Conservation (phyloP, 148 eudicot genomes). For the Heliamphora exappendiculata region DNA sequence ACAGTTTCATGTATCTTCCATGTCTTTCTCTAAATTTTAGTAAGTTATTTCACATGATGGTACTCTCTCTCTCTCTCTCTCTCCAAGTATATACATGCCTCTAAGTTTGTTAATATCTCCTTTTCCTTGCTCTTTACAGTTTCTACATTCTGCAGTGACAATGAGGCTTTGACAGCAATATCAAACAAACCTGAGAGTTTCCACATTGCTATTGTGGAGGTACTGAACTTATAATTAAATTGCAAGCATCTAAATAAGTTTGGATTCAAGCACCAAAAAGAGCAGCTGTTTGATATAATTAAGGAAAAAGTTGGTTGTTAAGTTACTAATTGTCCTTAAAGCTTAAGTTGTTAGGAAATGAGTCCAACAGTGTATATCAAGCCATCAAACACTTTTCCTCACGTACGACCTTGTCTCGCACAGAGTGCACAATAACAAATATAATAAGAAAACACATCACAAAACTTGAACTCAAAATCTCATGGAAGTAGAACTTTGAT, state of each 20-base stretch:
- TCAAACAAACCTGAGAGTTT: constrained; percentile 38
- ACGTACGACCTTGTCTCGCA: too few relatives aligned
- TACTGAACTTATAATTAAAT: constrained; percentile 15
- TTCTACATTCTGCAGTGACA: constrained; percentile 43
- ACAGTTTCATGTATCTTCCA: not conserved
- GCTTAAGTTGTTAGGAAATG: too few relatives aligned
- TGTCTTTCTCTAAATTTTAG: not conserved
- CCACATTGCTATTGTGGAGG: constrained; percentile 83
- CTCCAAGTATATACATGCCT: too few relatives aligned
- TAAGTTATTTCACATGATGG: too few relatives aligned
- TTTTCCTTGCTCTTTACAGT: constrained; percentile 33
- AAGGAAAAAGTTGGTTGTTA: not conserved
- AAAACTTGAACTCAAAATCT: too few relatives aligned
- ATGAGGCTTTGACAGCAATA: constrained; percentile 54
- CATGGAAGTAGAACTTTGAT: too few relatives aligned
- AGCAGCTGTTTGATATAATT: not conserved
- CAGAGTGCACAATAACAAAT: too few relatives aligned
- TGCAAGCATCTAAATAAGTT: not conserved
- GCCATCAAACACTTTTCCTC: too few relatives aligned
- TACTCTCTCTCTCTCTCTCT: not conserved
- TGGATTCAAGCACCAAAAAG: not conserved
- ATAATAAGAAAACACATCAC: too few relatives aligned
- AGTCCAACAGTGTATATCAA: too few relatives aligned
- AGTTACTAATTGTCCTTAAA: too few relatives aligned
- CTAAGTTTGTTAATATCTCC: not conserved